phyloP scores from a whole-genome alignment of 2,329 filamentous ascomycete species.

The Venturia nashicola region DNA sequence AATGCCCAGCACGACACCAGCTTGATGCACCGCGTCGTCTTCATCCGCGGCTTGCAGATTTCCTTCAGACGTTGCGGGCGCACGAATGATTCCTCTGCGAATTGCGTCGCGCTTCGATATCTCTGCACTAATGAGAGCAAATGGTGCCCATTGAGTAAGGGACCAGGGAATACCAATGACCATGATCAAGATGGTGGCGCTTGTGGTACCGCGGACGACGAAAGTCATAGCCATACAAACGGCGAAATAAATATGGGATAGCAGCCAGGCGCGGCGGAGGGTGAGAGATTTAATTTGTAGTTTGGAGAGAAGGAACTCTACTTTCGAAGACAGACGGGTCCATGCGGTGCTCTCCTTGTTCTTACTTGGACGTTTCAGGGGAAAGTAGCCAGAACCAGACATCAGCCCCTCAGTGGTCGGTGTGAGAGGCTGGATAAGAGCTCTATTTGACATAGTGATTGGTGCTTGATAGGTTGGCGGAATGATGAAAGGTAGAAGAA shows the following conservation, averaged over 20 bases:
- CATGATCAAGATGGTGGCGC: conserved; percentile 65
- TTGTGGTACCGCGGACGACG: conserved; percentile 57
- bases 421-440: conserved; percentile 14
- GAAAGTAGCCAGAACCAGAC: conserved; percentile 12
- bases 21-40: conserved; percentile 57
- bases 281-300: conserved; percentile 74
- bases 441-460: conserved; percentile 9
- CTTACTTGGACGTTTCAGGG: conserved; percentile 6
- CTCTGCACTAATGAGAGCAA: conserved; percentile 87
- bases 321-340: not conserved
- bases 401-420: conserved; percentile 23
- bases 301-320: conserved; percentile 36
- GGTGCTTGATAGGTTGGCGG: conserved; percentile 58
- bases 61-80: conserved; percentile 25
- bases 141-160: conserved; percentile 85
- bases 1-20: conserved; percentile 82
- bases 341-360: conserved; percentile 15
- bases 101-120: conserved; percentile 71
- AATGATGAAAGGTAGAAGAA: conserved; percentile 76
- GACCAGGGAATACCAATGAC: conserved; percentile 87
- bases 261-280: conserved; percentile 75
- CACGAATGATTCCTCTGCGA: conserved; percentile 36
- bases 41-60: conserved; percentile 30
- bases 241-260: conserved; percentile 75
- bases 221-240: conserved; percentile 73